These are phyloP conservation scores for Talaromyces sp. DNA, from an alignment of 2,329 filamentous ascomycete species.

Conservation along the genomic window DNA sequence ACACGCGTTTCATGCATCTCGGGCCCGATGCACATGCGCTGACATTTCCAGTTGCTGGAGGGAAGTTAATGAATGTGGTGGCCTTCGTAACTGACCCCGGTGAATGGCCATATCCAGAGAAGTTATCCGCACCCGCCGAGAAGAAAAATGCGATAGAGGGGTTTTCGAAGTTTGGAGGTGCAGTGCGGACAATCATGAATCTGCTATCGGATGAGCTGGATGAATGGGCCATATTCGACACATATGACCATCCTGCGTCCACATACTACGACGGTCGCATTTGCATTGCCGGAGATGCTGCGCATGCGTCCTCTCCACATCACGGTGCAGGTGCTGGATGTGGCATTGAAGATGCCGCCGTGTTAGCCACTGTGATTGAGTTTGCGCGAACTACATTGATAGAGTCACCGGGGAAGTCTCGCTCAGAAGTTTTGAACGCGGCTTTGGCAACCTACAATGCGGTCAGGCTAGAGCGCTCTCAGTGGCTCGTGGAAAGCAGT, in stretches of 20 bases:
- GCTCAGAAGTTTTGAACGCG: constrained; percentile 15
- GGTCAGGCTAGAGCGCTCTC: constrained; percentile 45
- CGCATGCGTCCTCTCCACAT: constrained; percentile 36
- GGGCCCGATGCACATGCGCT: constrained; percentile 55
- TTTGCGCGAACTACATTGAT: constrained; percentile 23
- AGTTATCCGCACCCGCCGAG: constrained; percentile 24
- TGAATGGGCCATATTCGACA: constrained; percentile 34
- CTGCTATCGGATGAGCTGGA: constrained; percentile 10
- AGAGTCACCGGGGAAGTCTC: neutral
- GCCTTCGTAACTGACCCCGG: constrained; percentile 9
- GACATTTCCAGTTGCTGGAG: constrained; percentile 53
- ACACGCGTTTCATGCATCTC: constrained; percentile 52
- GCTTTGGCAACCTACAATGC: constrained; percentile 51
- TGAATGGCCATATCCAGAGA: constrained; percentile 10
- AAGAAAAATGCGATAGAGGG: constrained; percentile 39
- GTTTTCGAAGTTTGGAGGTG: constrained; percentile 41
- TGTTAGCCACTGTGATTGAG: constrained; percentile 44
- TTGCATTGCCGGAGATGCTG: constrained; percentile 35
- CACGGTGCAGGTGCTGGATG: constrained; percentile 37
- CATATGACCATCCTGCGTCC: constrained; percentile 24
- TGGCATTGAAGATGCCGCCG: constrained; percentile 31
- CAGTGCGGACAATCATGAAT: constrained; percentile 22
- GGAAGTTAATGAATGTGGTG: constrained; percentile 10
- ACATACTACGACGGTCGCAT: constrained; percentile 27
- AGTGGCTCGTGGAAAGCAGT: constrained; percentile 49